Evolutionary conservation across 23 red algal species (phyloP).

Genomic region (Gracilaria gracilis): DNA sequence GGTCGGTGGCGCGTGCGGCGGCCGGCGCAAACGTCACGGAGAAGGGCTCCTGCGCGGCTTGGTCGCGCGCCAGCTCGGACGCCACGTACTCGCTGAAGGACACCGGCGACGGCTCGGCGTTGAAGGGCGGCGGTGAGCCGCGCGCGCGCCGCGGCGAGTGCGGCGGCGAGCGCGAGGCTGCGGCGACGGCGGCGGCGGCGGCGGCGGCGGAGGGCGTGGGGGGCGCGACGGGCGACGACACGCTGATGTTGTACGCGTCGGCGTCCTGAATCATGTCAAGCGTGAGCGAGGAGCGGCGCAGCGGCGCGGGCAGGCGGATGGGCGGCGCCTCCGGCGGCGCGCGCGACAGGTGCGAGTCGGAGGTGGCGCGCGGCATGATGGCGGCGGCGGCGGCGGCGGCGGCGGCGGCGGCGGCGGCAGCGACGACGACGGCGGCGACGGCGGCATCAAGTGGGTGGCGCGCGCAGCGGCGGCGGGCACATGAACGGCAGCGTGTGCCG

Average conservation of each 20-base stretch:
- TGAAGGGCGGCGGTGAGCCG: slow-evolving; percentile 1
- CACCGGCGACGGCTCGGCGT: slow-evolving; percentile 5
- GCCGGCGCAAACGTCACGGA: slow-evolving; percentile 36
- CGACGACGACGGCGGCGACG: no score
- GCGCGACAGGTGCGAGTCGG: not conserved
- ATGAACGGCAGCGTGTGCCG: no score
- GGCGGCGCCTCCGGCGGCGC: slow-evolving; percentile 10
- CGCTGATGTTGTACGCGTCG: no score
- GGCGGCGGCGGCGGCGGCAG: not conserved
- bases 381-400: slow-evolving; percentile 9
- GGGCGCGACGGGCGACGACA: not conserved
- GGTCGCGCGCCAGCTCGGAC: slow-evolving; percentile 50
- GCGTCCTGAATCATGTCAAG: no score
- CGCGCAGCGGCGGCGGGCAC: no score
- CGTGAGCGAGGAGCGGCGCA: no score
- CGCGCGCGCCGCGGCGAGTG: slow-evolving; percentile 1
- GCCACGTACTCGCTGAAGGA: slow-evolving; percentile 59
- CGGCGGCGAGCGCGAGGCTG: not conserved
- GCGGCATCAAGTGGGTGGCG: no score
- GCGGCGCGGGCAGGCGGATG: not conserved
- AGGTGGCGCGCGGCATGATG: not conserved
- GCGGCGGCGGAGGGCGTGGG: slow-evolving; percentile 1
- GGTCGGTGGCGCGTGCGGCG: not conserved
- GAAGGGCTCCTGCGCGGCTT: not conserved
- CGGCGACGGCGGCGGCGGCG: slow-evolving; percentile 9